Percentiles rank a stretch among this genome's conserved stretches.
Evolutionary conservation across 345 rosid species (phyloP).

Genomic region (Isatis tinctoria): DNA sequence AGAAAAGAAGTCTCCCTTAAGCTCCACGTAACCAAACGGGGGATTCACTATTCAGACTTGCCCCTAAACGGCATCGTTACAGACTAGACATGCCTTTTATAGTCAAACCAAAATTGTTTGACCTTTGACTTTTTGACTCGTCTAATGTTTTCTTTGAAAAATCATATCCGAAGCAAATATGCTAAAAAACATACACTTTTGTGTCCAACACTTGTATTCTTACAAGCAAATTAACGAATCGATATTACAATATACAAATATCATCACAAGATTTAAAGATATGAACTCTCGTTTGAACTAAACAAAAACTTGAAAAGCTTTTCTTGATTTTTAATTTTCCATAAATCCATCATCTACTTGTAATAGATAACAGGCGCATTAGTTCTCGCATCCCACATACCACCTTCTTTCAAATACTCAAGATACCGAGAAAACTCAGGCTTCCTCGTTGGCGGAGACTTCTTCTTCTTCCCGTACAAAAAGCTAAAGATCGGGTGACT

Average conservation of each 20-base stretch:
- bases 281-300: background rate
- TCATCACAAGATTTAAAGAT: background rate
- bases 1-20: constrained; percentile 2
- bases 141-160: background rate
- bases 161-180: background rate
- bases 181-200: background rate
- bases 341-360: constrained; percentile 21
- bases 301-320: background rate
- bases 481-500: constrained; percentile 34
- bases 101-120: background rate
- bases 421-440: constrained; percentile 38
- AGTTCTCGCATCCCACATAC: constrained; percentile 51
- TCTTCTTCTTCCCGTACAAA: constrained; percentile 28
- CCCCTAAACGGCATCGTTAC: background rate
- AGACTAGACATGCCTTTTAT: background rate
- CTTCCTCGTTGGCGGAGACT: constrained; percentile 27
- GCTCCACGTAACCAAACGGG: constrained; percentile 23
- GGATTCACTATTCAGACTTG: background rate
- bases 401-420: constrained; percentile 41
- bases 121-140: constrained; percentile 7
- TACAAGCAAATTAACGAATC: background rate
- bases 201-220: background rate
- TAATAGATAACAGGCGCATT: constrained; percentile 50
- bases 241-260: background rate
- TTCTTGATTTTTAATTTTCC: background rate